Conservation (phyloP, 2,329 filamentous ascomycete genomes). For the Penicillium sp. region DNA sequence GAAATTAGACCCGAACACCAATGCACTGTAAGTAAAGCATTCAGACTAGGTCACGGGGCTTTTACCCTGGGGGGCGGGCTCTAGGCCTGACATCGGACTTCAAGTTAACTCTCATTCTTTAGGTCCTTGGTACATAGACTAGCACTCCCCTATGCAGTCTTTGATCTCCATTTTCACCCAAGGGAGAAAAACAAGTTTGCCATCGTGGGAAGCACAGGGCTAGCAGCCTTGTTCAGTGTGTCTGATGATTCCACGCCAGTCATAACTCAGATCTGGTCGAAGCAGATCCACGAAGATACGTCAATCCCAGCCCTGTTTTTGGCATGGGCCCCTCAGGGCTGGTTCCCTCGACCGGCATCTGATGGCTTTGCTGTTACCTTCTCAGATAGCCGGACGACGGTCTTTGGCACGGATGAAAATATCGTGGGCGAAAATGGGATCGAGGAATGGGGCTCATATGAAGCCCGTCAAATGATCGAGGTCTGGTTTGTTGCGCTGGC, state of each 20-base stretch:
- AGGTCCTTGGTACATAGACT: slow-evolving; percentile 61
- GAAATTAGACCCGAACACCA: slow-evolving; percentile 43
- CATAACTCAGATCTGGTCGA: slow-evolving; percentile 43
- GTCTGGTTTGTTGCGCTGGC: slow-evolving; percentile 42
- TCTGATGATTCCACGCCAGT: slow-evolving; percentile 16
- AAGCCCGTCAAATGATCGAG: slow-evolving; percentile 36
- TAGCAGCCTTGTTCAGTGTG: slow-evolving; percentile 39
- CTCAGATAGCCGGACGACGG: slow-evolving; percentile 63
- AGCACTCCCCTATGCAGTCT: slow-evolving; percentile 68
- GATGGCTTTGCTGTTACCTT: slow-evolving; percentile 68
- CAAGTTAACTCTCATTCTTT: neutral
- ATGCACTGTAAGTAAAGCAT: slow-evolving; percentile 26
- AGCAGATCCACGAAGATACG: slow-evolving; percentile 52
- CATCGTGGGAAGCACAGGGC: slow-evolving; percentile 72
- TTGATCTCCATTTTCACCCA: slow-evolving; percentile 81
- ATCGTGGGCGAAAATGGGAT: slow-evolving; percentile 15
- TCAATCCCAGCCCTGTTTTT: slow-evolving; percentile 69
- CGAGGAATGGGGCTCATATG: slow-evolving; percentile 26
- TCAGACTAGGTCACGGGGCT: neutral
- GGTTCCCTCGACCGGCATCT: slow-evolving; percentile 23
- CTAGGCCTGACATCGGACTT: neutral
- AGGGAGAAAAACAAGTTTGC: slow-evolving; percentile 60
- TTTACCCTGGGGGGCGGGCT: neutral
- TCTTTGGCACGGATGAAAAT: slow-evolving; percentile 50
- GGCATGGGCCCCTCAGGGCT: slow-evolving; percentile 63